These are phyloP conservation scores for Paspalum vaginatum DNA, from an alignment of 176 grass and related monocot species.

Conservation along the genomic window DNA sequence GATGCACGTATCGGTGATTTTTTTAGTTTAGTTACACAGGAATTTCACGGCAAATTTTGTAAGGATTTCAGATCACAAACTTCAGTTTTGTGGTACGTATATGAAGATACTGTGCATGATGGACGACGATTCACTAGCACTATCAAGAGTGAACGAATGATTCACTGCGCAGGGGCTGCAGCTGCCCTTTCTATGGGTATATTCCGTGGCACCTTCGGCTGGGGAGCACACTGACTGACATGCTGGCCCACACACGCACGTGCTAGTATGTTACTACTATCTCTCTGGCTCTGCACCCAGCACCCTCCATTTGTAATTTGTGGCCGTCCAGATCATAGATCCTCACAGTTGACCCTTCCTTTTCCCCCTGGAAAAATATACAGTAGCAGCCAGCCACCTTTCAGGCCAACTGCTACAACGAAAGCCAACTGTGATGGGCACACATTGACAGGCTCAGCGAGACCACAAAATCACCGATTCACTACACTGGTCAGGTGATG, in stretches of 20 bases:
- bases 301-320: not conserved
- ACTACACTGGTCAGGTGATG: not conserved
- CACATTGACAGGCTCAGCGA: not conserved
- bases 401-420: slow-evolving; percentile 43
- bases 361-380: not conserved
- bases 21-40: too few species aligned
- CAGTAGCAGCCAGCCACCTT: slow-evolving; percentile 6
- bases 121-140: not conserved
- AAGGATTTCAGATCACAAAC: too few species aligned
- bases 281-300: not conserved
- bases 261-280: not conserved
- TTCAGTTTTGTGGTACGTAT: too few species aligned
- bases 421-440: slow-evolving; percentile 15
- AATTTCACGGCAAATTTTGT: too few species aligned
- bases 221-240: not conserved
- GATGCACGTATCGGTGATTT: not conserved
- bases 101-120: not conserved
- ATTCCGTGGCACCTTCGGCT: slow-evolving; percentile 18
- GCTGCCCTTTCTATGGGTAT: slow-evolving; percentile 10
- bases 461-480: not conserved
- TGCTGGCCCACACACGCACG: not conserved
- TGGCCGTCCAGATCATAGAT: slow-evolving; percentile 4
- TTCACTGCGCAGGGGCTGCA: too few species aligned
- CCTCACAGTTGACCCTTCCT: slow-evolving; percentile 7
- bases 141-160: too few species aligned